Conservation (phyloP, 2,329 filamentous ascomycete species). For the Colletotrichum neosansevieriae region DNA sequence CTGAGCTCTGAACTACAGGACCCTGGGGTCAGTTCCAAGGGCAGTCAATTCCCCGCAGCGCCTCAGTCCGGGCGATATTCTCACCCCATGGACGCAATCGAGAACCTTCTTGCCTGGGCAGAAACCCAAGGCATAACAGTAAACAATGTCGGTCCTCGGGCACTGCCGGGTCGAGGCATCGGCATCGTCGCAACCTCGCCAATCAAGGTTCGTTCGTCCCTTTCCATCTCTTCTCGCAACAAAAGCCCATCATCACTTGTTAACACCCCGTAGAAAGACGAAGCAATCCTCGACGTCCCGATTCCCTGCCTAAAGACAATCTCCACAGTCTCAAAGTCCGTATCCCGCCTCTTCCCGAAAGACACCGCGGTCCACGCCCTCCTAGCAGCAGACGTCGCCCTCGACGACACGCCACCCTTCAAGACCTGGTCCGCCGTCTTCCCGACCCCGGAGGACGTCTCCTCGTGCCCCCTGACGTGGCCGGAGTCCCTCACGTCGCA, state of each 20-base stretch:
- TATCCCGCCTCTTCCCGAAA: slow-evolving; percentile 64
- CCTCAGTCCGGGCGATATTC: no score
- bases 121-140: slow-evolving; percentile 72
- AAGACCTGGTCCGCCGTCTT: slow-evolving; percentile 75
- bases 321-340: slow-evolving; percentile 66
- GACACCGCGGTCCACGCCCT: slow-evolving; percentile 76
- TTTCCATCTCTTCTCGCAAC: neutral
- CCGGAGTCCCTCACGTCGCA: slow-evolving; percentile 56
- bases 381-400: slow-evolving; percentile 75
- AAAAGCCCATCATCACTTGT: neutral
- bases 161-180: slow-evolving; percentile 79
- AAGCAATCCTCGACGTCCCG: slow-evolving; percentile 75
- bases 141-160: slow-evolving; percentile 74
- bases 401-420: slow-evolving; percentile 62
- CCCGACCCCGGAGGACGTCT: slow-evolving; percentile 72
- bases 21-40: no score
- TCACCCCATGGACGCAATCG: slow-evolving; percentile 42
- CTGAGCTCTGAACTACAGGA: no score
- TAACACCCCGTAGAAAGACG: slow-evolving; percentile 50
- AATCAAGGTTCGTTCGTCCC: slow-evolving; percentile 65
- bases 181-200: slow-evolving; percentile 79
- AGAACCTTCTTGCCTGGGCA: slow-evolving; percentile 77
- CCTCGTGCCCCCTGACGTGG: slow-evolving; percentile 63
- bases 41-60: no score
- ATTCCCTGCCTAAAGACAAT: slow-evolving; percentile 72